Evolutionary conservation across 768 basidiomycete genomes (phyloP).

Genomic region (Auricularia sp.): DNA sequence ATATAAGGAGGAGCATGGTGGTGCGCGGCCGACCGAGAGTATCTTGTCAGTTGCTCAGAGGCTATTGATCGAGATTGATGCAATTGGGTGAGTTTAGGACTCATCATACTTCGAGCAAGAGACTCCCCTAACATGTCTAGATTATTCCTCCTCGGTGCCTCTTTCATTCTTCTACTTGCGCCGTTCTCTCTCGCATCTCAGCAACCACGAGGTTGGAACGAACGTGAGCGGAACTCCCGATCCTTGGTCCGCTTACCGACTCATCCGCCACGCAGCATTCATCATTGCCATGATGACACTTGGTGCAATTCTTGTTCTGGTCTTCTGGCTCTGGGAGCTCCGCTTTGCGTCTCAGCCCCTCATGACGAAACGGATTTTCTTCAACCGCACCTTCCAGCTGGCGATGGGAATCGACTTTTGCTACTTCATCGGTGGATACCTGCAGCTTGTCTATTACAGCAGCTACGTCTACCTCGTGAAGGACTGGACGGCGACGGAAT

Average conservation of each 20-base stretch:
- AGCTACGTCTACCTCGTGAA: conserved; percentile 1
- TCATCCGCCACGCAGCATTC: conserved; percentile 12
- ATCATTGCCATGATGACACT: conserved; percentile 24
- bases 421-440: background rate
- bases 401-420: conserved; percentile 10
- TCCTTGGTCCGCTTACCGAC: background rate
- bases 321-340: conserved; percentile 23
- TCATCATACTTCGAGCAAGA: background rate
- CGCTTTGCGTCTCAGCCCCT: conserved; percentile 24
- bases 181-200: conserved; percentile 20
- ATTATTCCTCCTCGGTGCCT: conserved; percentile 20
- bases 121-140: background rate
- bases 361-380: conserved; percentile 22
- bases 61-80: conserved; percentile 19
- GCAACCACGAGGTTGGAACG: conserved; percentile 17
- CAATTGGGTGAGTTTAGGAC: conserved; percentile 9
- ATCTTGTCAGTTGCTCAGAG: background rate
- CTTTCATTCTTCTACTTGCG: conserved; percentile 20
- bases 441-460: background rate
- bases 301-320: conserved; percentile 18
- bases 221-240: conserved; percentile 15
- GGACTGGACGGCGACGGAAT: conserved; percentile 19
- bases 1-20: background rate
- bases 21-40: background rate
- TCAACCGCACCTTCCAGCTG: conserved; percentile 26